Evolutionary conservation across 768 basidiomycete species (phyloP), one percentile per base, ranked within the genome.

Genomic region (Trametes elegans): DNA sequence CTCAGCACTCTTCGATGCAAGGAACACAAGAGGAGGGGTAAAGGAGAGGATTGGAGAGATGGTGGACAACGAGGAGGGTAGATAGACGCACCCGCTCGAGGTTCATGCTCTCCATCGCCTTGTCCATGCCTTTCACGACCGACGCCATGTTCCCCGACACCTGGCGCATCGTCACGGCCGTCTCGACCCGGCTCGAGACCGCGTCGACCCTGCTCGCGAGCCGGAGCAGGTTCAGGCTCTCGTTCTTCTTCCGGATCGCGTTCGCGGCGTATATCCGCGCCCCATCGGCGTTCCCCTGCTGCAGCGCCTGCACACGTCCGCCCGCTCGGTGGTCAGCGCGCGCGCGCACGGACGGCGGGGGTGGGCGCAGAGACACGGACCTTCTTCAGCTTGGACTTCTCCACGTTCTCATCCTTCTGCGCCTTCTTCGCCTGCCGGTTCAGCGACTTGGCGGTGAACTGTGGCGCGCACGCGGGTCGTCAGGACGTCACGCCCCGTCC

Each of bases 21-120:
- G n/a, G n/a, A n/a, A 24, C 23, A 14, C 41, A 16, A 19, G 38
- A 36, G 26, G 5, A 43, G 29, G 26, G 26, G 31, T n/a, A 26
- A 35, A 1, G 26, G 35, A n/a, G 19, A 35, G 21, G 28, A 23
- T 21, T 24, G 43, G 32, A 39, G 26, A 29, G 26, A 34, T 14
- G 7, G 28, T 16, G 18, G 47, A 18, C 3, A 14, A n/a, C 29
- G 29, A 29, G 40, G 7, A 31, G 11, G 19, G n/a, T 35, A 57
- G 46, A 29, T 31, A 11, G 10, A 75, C 85, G 67, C 66, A 97
- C 96, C 69, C 88, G 81, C 65, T 99, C 97, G 53, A 98, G 81
- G 76, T 99, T 98, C 97, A 99, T 99, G 72, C 79, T 89, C 64
- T 97, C 90, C 97, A 99, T 98, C 4, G 97, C 97, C 68, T 88